Evolutionary conservation across 257 asterid genomes (phyloP).

Genomic region (Primulina huaijiensis): DNA sequence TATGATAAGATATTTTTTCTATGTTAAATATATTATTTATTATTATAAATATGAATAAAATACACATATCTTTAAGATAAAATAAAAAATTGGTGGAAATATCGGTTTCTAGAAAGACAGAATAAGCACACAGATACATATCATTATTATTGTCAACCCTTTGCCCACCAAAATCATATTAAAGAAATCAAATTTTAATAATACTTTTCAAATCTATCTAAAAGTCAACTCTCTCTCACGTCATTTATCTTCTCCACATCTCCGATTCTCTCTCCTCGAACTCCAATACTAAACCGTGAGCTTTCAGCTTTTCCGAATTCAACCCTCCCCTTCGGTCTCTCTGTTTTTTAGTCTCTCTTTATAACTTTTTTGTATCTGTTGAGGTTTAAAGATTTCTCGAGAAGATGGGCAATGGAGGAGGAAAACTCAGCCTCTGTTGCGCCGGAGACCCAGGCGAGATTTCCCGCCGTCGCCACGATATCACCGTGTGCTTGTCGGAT

Average conservation of each 20-base stretch:
- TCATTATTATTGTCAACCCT: conserved; percentile 27
- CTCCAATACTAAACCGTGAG: conserved; percentile 15
- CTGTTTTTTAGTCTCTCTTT: background rate
- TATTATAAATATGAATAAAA: too few relatives aligned
- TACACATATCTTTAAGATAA: too few relatives aligned
- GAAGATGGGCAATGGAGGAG: conserved; percentile 61
- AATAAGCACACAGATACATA: background rate
- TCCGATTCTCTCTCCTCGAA: conserved; percentile 9
- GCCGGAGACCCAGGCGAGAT: conserved; percentile 66
- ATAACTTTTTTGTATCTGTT: background rate
- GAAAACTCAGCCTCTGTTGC: conserved; percentile 49
- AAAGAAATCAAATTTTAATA: conserved; percentile 16
- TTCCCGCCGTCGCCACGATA: conserved; percentile 53
- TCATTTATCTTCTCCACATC: conserved; percentile 22
- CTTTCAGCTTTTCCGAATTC: conserved; percentile 3
- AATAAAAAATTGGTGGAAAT: background rate
- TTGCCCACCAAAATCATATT: conserved; percentile 30
- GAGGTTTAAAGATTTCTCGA: background rate
- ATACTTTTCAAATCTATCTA: background rate
- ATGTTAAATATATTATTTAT: too few relatives aligned
- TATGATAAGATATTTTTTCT: too few relatives aligned
- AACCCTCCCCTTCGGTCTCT: background rate
- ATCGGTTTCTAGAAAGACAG: background rate
- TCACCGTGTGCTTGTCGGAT: conserved; percentile 33
- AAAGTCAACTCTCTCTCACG: conserved; percentile 51